Base-by-base conservation (phyloP, 306 rosid species). In the Medicago arabica region DNA sequence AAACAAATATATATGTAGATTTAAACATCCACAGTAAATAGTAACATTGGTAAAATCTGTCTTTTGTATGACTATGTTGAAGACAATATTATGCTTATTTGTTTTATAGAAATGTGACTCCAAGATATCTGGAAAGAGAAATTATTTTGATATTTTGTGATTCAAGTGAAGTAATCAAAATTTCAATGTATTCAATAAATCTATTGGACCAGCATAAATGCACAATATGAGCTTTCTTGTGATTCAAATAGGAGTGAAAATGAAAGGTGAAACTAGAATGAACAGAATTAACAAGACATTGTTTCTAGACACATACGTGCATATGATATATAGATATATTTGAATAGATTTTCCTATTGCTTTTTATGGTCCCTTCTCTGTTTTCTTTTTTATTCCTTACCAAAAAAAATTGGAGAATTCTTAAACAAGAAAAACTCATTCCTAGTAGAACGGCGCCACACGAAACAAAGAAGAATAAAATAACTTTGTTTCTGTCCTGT, bases 71-170 rank as follows among this genome's bases (percentile, higher is more conserved):
- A 23, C 64, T 15, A 58, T 58, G n/a, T 58, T 3, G 34, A 58
- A 23, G 64, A 58, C 9, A 21, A 47, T 25, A 21, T 46, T 68
- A 68, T 15, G 46, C 58, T 46, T 9, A 8, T 69, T 69, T 15
- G 15, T 15, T 47, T 15, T 69, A 46, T 47, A 25, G 12, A 69
- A 23, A 23, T 28, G 60, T 47, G 60, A n/a, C 44, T 69, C 74
- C 74, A 69, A 49, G 46, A 25, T 28, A 25, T 69, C 44, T 47
- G 74, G 60, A 68, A 68, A 44, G 69, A 63, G 31, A 61, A 31
- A 14, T 14, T 61, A 4, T 31, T 31, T 61, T 61, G 41, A 31
- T 61, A 28, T 60, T 58, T n/a, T 57, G 11, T 9, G 18, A 14
- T 49, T 69, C 10, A 11, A 67, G 5, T 34, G 16, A 46, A 44